Evolutionary conservation across 192 early-diverging fungal species (phyloP).

Genomic region (Backusella luteola): DNA sequence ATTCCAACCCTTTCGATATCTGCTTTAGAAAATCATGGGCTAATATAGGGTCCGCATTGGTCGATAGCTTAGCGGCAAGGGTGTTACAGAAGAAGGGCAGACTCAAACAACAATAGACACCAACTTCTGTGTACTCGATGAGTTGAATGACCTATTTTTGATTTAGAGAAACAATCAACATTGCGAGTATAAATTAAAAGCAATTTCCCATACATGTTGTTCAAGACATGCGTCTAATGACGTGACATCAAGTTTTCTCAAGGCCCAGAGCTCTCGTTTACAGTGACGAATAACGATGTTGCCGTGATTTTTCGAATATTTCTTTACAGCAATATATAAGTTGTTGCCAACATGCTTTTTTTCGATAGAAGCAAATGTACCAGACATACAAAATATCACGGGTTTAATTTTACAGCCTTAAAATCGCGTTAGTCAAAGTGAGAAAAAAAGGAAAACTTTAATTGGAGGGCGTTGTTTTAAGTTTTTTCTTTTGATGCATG

Average conservation of each 20-base stretch:
- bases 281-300: conserved; percentile 1
- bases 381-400: no score
- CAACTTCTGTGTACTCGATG: not conserved
- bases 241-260: not conserved
- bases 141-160: conserved; percentile 10
- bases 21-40: not conserved
- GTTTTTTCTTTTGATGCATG: not conserved
- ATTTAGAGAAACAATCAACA: not conserved
- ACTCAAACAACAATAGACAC: not conserved
- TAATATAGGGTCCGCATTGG: not conserved
- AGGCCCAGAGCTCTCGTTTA: conserved; percentile 11
- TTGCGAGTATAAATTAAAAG: not conserved
- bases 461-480: not conserved
- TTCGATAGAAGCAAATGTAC: conserved; percentile 14
- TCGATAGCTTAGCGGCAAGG: not conserved
- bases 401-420: no score
- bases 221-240: not conserved
- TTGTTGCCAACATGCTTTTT: not conserved
- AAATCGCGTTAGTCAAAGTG: no score
- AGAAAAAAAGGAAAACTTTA: not conserved
- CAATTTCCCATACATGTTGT: conserved; percentile 1
- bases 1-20: not conserved
- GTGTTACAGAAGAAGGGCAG: conserved; percentile 9
- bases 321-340: conserved; percentile 6
- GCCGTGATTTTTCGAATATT: conserved; percentile 12